These are phyloP conservation scores for Pyrus hybrid DNA, from an alignment of 331 rosid genomes.

Conservation along the genomic window DNA sequence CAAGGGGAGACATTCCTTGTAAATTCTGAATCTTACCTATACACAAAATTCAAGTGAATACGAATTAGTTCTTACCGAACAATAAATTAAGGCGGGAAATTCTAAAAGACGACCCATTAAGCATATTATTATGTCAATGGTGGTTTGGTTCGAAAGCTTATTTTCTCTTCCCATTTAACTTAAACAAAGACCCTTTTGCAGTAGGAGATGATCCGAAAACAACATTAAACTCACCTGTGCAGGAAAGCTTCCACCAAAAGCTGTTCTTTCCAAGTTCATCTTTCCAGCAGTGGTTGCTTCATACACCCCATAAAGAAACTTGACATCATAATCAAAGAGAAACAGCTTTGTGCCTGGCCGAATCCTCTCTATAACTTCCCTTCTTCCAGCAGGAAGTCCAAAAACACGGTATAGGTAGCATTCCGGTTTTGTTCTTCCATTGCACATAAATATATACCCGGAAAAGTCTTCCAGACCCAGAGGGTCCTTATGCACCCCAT, in stretches of 20 bases:
- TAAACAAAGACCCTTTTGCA: not conserved
- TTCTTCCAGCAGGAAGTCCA: conserved; percentile 11
- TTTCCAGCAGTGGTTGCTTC: conserved; percentile 9
- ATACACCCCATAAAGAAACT: conserved; percentile 11
- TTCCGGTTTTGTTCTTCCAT: conserved; percentile 8
- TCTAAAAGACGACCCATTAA: not conserved
- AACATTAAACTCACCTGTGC: conserved; percentile 1
- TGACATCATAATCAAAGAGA: not conserved
- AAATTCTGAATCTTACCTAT: conserved; percentile 8
- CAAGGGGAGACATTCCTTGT: conserved; percentile 11
- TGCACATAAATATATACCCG: conserved; percentile 5
- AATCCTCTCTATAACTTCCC: conserved; percentile 1
- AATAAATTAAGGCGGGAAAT: not conserved
- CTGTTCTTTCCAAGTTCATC: conserved; percentile 1
- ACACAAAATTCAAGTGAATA: not conserved
- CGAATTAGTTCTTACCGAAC: not conserved
- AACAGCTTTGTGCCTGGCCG: conserved; percentile 6
- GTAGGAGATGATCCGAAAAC: not conserved
- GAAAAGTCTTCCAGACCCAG: not conserved
- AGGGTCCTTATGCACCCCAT: not conserved
- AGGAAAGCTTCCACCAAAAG: conserved; percentile 11
- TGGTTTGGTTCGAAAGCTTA: not conserved
- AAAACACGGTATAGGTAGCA: not conserved
- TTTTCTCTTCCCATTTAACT: not conserved
- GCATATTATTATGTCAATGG: not conserved